Base-by-base conservation (phyloP, 495 filamentous ascomycete genomes). In the Hypoxylon cercidicola region DNA sequence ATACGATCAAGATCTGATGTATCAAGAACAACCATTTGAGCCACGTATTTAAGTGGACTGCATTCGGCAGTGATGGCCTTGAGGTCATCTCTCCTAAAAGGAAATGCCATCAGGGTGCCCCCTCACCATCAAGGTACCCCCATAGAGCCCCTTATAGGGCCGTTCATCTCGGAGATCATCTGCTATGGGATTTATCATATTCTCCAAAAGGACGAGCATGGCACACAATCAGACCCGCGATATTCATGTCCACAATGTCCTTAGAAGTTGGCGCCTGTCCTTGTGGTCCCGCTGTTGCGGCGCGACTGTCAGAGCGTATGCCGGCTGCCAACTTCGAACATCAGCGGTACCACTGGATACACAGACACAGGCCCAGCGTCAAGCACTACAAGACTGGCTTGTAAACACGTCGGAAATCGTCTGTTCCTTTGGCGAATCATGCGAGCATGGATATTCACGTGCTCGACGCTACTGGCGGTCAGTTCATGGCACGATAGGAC, bases 321-420 rank as follows among this genome's bases (percentile, higher is more conserved):
- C 86, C 86, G 7, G 87, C 84, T 0, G 84, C 86, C 11, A 80
- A 88, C 35, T 89, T 89, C 55, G 87, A 88, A 62, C 87, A 90
- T 64, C 80, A 84, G 49, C 80, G 86, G 9, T 89, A 87, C 68
- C 84, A 87, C 68, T 88, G 85, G 86, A 85, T 89, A 52, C 80
- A 78, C 49, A 83, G 81, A 57, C 81, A 88, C 61, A 75, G 75
- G 13, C 34, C 66, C 52, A 60, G 64, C 28, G 64, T 71, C 20
- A 72, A 69, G 18, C 65, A 63, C 19, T 63, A 67, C 9, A 69
- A 56, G 55, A 66, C 62, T n/a, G 72, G 55, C 19, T 35, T 41
- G 1, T 68, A 61, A 21, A 63, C 35, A 46, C 66, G 53, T 18
- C 63, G 30, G 8, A 75, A 74, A 5, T 63, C 72, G n/a, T 41